These are phyloP conservation scores for Trypanosoma scelopori DNA, from an alignment of 208 protist genomes.

Conservation along the genomic window DNA sequence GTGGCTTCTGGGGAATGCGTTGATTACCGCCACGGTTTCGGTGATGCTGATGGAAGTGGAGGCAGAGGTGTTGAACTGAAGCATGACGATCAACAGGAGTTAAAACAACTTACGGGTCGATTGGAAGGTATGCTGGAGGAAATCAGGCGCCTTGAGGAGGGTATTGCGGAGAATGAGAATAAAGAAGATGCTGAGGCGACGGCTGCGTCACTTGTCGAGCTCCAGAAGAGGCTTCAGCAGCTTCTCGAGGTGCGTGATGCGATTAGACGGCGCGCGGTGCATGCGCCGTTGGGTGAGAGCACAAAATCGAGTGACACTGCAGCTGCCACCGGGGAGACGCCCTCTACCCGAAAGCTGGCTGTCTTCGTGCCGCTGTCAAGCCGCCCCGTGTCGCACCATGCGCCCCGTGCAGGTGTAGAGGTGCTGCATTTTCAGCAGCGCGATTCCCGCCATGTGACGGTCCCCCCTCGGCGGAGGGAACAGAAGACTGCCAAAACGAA, in stretches of 20 bases:
- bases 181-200: constrained; percentile 68
- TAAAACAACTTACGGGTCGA: constrained; percentile 52
- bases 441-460: background rate
- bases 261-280: constrained; percentile 52
- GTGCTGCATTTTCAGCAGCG: constrained; percentile 20
- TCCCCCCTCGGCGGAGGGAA: constrained; percentile 4
- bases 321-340: background rate
- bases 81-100: constrained; percentile 20
- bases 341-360: background rate
- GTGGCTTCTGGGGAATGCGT: constrained; percentile 3
- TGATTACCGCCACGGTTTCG: background rate
- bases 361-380: constrained; percentile 10
- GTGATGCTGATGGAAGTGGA: background rate
- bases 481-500: constrained; percentile 16
- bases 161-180: constrained; percentile 49
- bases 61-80: background rate
- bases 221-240: constrained; percentile 77
- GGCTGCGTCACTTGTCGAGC: constrained; percentile 64
- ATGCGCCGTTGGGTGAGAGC: constrained; percentile 14
- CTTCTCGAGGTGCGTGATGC: constrained; percentile 80
- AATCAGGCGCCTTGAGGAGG: constrained; percentile 80
- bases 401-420: constrained; percentile 7
- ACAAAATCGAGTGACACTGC: background rate
- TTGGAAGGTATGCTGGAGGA: constrained; percentile 76
- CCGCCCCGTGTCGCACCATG: constrained; percentile 14